Evolutionary conservation across 2,329 filamentous ascomycete genomes (phyloP).

Genomic region (Lecanicillium sp.): DNA sequence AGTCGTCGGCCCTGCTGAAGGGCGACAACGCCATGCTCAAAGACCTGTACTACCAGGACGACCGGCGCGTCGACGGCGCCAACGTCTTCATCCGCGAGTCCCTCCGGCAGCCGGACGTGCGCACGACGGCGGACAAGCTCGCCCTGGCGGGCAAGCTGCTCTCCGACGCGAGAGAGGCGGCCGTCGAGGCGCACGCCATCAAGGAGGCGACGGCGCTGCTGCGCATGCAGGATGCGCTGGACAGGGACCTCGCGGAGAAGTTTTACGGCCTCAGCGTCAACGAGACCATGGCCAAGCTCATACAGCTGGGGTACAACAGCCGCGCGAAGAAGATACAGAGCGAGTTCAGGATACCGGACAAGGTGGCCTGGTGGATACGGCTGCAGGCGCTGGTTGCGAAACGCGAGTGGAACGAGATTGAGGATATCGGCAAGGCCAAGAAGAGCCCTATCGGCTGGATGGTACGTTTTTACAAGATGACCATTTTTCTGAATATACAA

Average conservation of each 20-base stretch:
- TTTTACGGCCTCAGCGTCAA: constrained; percentile 84
- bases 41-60: constrained; percentile 96
- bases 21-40: constrained; percentile 78
- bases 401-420: constrained; percentile 86
- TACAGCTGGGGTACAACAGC: constrained; percentile 74
- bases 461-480: constrained; percentile 44
- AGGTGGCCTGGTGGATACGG: constrained; percentile 80
- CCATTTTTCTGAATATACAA: not conserved
- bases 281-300: constrained; percentile 85
- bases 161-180: constrained; percentile 72
- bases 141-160: constrained; percentile 80
- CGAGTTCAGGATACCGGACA: constrained; percentile 91
- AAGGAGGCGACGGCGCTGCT: constrained; percentile 76
- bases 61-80: constrained; percentile 80
- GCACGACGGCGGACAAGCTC: constrained; percentile 75
- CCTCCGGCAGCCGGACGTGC: constrained; percentile 62
- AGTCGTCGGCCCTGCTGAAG: constrained; percentile 66
- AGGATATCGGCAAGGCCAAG: constrained; percentile 71
- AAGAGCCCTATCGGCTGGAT: constrained; percentile 97
- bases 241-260: constrained; percentile 70
- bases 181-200: constrained; percentile 66
- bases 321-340: constrained; percentile 81
- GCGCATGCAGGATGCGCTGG: constrained; percentile 79
- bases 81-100: constrained; percentile 84
- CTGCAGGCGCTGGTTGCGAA: constrained; percentile 84